phyloP scores from a whole-genome alignment of 768 basidiomycete species.

The Xerocomellus chrysenteron region DNA sequence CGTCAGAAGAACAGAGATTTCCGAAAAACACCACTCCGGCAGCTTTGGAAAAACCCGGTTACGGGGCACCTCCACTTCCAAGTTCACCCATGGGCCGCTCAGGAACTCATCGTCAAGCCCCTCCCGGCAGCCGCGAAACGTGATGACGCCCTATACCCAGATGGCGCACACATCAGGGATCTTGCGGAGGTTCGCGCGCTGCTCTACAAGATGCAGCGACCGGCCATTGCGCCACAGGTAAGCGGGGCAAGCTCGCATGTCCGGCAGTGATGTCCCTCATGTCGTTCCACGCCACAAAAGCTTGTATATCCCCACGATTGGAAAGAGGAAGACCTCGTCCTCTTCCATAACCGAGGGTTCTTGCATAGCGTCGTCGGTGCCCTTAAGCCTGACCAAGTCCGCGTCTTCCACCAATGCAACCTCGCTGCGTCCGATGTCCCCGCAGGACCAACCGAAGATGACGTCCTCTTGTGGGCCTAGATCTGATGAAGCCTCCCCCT shows the following conservation, averaged over 20 bases:
- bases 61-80: conserved; percentile 84
- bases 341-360: conserved; percentile 73
- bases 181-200: conserved; percentile 68
- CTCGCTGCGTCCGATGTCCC: conserved; percentile 53
- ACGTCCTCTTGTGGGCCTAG: conserved; percentile 43
- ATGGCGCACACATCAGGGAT: conserved; percentile 74
- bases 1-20: neutral
- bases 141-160: conserved; percentile 73
- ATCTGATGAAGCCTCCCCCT: neutral
- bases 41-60: conserved; percentile 91
- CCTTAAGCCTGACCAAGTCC: conserved; percentile 45
- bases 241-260: neutral
- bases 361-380: conserved; percentile 69
- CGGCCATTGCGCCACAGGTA: conserved; percentile 80
- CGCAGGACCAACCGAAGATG: conserved; percentile 41
- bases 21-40: neutral
- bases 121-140: conserved; percentile 58
- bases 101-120: conserved; percentile 65
- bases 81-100: conserved; percentile 81
- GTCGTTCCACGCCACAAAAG: conserved; percentile 14
- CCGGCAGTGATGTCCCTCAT: neutral
- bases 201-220: conserved; percentile 83
- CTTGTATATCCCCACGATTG: conserved; percentile 89
- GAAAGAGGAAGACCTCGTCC: conserved; percentile 59
- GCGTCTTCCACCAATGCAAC: conserved; percentile 56